Evolutionary conservation across 495 filamentous ascomycete genomes (phyloP), one percentile per base, ranked within the genome.

Genomic region (Recurvomyces mirabilis): DNA sequence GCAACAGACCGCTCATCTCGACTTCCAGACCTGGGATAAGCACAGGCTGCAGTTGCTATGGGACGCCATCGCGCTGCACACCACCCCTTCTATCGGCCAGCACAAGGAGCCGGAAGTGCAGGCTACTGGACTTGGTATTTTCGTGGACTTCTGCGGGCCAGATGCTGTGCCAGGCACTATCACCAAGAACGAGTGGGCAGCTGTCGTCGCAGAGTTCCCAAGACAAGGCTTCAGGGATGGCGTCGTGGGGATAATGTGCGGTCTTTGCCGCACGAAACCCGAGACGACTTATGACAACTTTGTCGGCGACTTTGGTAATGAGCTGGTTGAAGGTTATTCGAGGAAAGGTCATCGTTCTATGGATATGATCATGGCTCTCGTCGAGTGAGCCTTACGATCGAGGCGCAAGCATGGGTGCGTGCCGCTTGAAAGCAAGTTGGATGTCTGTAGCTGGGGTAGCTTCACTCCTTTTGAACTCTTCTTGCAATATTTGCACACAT

Each of bases 31-130:
- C 26, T 73, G 67, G 66, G 56, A 67, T 28, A 38, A 60, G 30
- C 53, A 55, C 17, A 53, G 64, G 1, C 20, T 65, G 1, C 67
- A 72, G 50, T 56, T 69, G 3, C 59, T 73, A 5, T 78, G 72
- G 73, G 73, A 77, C 55, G 51, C 66, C 1, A 73, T 77, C 41
- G 72, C 72, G 0, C 55, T 77, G 20, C 45, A 48, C 28, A 48
- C 45, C 38, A 66, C 65, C 3, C 28, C 29, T 0, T 55, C 46
- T 6, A 67, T 77, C 37, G 63, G 62, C 0, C 28, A 42, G 29
- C 59, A 68, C 54, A 71, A 70, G 47, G 61, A 72, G 43, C 52
- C 56, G 0, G 71, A 72, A 31, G 71, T 75, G 4, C 44, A 41
- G n/a, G 51, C 60, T 4, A 54, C 56, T 5, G 33, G 47, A 20